Percentiles rank a stretch among this genome's conserved stretches.
phyloP scores from a whole-genome alignment of 306 rosid species.

The Quercus berberidifolia region DNA sequence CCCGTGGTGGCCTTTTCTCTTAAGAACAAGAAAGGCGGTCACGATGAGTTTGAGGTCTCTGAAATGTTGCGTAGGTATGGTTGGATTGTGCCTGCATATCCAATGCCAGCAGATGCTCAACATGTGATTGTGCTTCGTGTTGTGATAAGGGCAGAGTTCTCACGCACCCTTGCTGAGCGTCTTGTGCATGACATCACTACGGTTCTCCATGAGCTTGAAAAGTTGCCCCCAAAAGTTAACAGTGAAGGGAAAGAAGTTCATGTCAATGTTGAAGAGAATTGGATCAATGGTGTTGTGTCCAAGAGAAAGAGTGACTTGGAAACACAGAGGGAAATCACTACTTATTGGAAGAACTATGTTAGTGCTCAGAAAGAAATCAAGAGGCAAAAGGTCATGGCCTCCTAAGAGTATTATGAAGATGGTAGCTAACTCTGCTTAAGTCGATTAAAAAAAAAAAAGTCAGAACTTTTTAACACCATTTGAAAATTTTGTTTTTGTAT shows the following conservation, averaged over 20 bases:
- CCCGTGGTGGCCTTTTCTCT: constrained; percentile 39
- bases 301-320: constrained; percentile 18
- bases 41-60: constrained; percentile 28
- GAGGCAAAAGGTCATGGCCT: not conserved
- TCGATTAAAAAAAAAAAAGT: no score
- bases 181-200: constrained; percentile 19
- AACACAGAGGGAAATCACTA: constrained; percentile 16
- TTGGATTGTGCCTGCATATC: constrained; percentile 39
- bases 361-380: constrained; percentile 9
- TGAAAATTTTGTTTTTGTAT: no score
- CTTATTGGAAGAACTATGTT: constrained; percentile 17
- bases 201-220: constrained; percentile 30
- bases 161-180: constrained; percentile 22
- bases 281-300: not conserved
- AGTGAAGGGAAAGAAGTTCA: not conserved
- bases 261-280: not conserved
- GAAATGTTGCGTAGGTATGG: constrained; percentile 25
- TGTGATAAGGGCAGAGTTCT: constrained; percentile 30
- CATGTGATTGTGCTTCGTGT: constrained; percentile 29
- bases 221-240: not conserved
- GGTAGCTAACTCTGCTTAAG: no score
- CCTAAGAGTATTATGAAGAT: not conserved
- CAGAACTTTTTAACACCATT: no score
- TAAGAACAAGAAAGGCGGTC: constrained; percentile 9
- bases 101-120: constrained; percentile 30